Conservation (phyloP, 768 basidiomycete species). For the Leccinum uliginosum region DNA sequence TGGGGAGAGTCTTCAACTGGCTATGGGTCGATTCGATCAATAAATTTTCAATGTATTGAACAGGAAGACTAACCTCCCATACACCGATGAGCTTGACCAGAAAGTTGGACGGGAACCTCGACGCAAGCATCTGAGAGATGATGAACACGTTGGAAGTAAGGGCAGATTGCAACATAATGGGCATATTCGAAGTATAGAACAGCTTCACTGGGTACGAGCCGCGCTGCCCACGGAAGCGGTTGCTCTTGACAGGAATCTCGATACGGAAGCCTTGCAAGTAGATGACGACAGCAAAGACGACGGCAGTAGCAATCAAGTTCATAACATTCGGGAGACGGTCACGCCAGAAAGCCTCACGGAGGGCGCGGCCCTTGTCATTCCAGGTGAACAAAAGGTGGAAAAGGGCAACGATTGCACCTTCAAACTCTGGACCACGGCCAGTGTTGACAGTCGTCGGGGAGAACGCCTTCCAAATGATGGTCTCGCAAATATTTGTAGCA, state of each 20-base stretch:
- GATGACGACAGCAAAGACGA: slow-evolving; percentile 92
- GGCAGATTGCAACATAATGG: slow-evolving; percentile 97
- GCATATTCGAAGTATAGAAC: slow-evolving; percentile 99
- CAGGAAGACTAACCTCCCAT: slow-evolving; percentile 78
- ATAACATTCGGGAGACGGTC: slow-evolving; percentile 96
- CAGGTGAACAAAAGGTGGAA: slow-evolving; percentile 98
- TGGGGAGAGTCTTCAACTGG: slow-evolving; percentile 94
- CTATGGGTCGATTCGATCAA: slow-evolving; percentile 37
- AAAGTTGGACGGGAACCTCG: slow-evolving; percentile 87
- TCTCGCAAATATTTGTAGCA: slow-evolving; percentile 99
- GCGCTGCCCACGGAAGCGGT: slow-evolving; percentile 93
- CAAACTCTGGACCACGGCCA: slow-evolving; percentile 96
- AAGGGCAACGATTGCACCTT: slow-evolving; percentile 91
- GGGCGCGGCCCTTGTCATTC: slow-evolving; percentile 96
- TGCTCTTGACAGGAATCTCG: slow-evolving; percentile 97
- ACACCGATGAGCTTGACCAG: slow-evolving; percentile 87
- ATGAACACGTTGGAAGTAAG: slow-evolving; percentile 94
- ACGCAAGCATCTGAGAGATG: slow-evolving; percentile 91
- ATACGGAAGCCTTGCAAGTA: slow-evolving; percentile 99
- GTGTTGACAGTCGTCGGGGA: slow-evolving; percentile 98
- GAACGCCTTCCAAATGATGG: slow-evolving; percentile 99
- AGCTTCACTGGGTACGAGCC: slow-evolving; percentile 96
- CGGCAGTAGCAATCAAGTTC: slow-evolving; percentile 90
- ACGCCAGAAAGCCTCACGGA: slow-evolving; percentile 98
- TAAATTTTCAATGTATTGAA: background rate